Evolutionary conservation across 1,139 yeast genomes (phyloP), one percentile per base, ranked within the genome.

Genomic region (Blastobotrys arbuscula): DNA sequence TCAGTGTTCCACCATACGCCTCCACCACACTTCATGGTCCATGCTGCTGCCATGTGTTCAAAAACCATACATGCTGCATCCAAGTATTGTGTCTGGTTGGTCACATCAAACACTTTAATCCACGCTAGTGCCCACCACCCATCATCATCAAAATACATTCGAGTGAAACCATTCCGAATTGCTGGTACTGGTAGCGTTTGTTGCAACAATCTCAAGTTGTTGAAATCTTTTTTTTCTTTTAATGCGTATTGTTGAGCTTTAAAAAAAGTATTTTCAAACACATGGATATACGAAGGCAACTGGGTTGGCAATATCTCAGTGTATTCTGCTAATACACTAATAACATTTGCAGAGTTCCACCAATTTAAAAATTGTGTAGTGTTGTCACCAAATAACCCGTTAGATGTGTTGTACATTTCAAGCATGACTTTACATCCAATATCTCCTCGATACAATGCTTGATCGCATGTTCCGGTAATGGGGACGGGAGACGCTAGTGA

Each of bases 91-190:
- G 15, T 20, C 24, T 53, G 36, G 8, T 43, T 30, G 13, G 57
- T 52, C 13, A 52, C 30, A 38, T 55, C 58, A 37, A 45, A 54
- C 12, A 52, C 52, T 9, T 45, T 39, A 33, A 55, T 46, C 58
- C 58, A 55, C 1, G 56, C 56, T 26, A 51, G 38, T 2, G 52
- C 57, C 56, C 56, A 55, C 58, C 58, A 55, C n/a, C 56, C 55
- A 16, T 49, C 55, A 38, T 55, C 58, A 36, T 55, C 58, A 39
- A 49, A 53, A 36, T 41, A 55, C 31, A 28, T 47, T 33, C 54
- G 47, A 12, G 46, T 47, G 33, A 54, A 54, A 2, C 57, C 57
- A 15, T 47, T 50, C 3, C 42, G 21, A 31, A 53, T 39, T 19
- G 56, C 53, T 13, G 52, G 44, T 5, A 46, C 30, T 6, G 45